Evolutionary conservation across 441 rosid genomes (phyloP), one percentile per base, ranked within the genome.

Genomic region (Breynia disticha): DNA sequence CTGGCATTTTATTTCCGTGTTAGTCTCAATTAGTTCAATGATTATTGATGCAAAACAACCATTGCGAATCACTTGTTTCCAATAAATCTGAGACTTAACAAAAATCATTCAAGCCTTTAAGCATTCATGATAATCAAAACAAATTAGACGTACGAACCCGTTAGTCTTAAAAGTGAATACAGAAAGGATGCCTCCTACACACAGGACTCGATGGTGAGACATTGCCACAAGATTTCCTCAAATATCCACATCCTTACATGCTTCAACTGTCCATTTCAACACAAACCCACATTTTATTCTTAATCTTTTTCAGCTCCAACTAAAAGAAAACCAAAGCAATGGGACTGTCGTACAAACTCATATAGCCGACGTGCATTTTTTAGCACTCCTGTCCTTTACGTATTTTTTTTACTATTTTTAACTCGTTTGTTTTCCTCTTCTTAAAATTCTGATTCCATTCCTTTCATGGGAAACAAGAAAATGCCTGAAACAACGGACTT

Each of bases 161-260:
- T 28, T 9, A 28, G 8, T 2, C 35, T 28, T 28, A 28, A 9
- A 28, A 28, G 5, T 28, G 35, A 28, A 28, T 28, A 28, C 7
- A 28, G 35, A 87, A 7, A 87, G 68, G 59, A 82, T 72, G 13
- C 96, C 90, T 60, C 94, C 94, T 2, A 82, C 52, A 5, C 83
- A 79, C 6, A 82, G 61, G 1, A 82, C 64, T 16, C 82, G 80
- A 60, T 80, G 79, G 64, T 80, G 86, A 1, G 76, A 47, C 47
- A 87, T 54, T n/a, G 18, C 84, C 83, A 1, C 93, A 82, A 2
- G 68, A 32, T 73, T 70, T 80, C 54, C 84, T 81, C 90, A 38
- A 84, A 81, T 45, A 83, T 74, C 91, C 73, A 79, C 67, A 71
- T 37, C 75, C 71, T 83, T 67, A 80, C 57, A 64, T 87, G 95